Evolutionary conservation across 2,329 filamentous ascomycete species (phyloP), one percentile per base, ranked within the genome.

Genomic region (Alternaria sp.): DNA sequence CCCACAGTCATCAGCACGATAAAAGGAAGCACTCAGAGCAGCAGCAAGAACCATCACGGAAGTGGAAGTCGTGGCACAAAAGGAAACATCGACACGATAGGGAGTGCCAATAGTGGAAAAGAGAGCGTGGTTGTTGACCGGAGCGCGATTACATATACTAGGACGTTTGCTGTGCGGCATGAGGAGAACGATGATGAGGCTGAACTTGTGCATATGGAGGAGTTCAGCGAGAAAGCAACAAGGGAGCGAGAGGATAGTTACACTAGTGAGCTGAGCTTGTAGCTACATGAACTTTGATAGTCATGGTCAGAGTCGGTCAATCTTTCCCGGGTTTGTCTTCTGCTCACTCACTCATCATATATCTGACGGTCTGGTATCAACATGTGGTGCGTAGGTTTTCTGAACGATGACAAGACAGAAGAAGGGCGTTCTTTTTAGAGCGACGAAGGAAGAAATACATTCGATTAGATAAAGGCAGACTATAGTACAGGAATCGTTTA

Each of bases 1-100:
- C 78, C 78, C 7, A 60, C 56, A 6, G 20, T 73, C 2, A 73
- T 80, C 55, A 76, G 77, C 2, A 71, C 72, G 30, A 75, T 71
- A 3, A 55, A 41, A 18, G 57, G 51, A 28, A 54, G 44, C 10
- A 56, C 55, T 1, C 51, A 54, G 16, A 12, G 10, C 20, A 40
- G 58, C 43, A 54, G 40, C 34, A 30, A 12, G 22, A 36, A 58
- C 20, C 41, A 36, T n/a, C 50, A 18, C 28, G 38, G 67, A 59
- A 70, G 72, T 60, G 69, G 69, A 63, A 22, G 45, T 34, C 51
- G 72, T 44, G 59, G 64, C 14, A 34, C n/a, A 30, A 54, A 63
- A 59, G 69, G 34, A 60, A 69, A 60, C 48, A 57, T 25, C 30
- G 25, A 36, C 8, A 58, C 22, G 36, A 28, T 18, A 49, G 34